Evolutionary conservation across 345 rosid genomes (phyloP).

Genomic region (Populus ilicifolia): DNA sequence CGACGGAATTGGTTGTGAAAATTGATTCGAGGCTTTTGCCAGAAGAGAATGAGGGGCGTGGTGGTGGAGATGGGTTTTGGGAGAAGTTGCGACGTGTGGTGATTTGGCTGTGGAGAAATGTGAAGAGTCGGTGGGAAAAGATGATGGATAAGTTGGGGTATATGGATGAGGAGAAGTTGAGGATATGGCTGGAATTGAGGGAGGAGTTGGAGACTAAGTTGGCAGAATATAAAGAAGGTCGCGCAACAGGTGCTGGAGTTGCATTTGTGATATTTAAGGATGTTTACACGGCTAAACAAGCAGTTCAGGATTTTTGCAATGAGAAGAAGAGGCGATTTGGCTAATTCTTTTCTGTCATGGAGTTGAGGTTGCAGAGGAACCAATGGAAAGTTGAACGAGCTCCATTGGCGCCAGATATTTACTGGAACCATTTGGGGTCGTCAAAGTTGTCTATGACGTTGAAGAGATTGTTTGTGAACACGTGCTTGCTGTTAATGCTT

Average conservation of each 20-base stretch:
- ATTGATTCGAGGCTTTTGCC: conserved; percentile 75
- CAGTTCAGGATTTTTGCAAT: conserved; percentile 74
- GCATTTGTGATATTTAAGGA: conserved; percentile 92
- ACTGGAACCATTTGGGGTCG: conserved; percentile 92
- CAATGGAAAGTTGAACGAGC: conserved; percentile 99
- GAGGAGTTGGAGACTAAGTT: conserved; percentile 68
- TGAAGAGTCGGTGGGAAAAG: conserved; percentile 40
- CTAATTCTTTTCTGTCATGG: conserved; percentile 79
- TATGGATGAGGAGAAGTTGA: conserved; percentile 63
- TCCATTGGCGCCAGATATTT: conserved; percentile 88
- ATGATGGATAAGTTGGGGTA: conserved; percentile 50
- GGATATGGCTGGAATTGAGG: conserved; percentile 70
- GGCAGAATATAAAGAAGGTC: conserved; percentile 68
- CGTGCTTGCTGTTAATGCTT: conserved; percentile 75
- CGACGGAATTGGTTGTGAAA: conserved; percentile 70
- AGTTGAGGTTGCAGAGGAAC: conserved; percentile 82
- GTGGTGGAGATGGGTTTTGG: conserved; percentile 13
- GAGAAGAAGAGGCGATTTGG: conserved; percentile 80
- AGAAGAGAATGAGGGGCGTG: conserved; percentile 38
- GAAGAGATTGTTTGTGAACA: conserved; percentile 73
- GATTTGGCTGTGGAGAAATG: conserved; percentile 33
- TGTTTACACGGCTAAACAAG: conserved; percentile 89
- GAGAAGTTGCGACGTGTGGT: conserved; percentile 27
- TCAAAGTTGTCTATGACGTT: conserved; percentile 65
- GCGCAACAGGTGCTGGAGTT: conserved; percentile 84